Evolutionary conservation across 306 rosid genomes (phyloP).

Genomic region (Cyclanthera cordifolia): DNA sequence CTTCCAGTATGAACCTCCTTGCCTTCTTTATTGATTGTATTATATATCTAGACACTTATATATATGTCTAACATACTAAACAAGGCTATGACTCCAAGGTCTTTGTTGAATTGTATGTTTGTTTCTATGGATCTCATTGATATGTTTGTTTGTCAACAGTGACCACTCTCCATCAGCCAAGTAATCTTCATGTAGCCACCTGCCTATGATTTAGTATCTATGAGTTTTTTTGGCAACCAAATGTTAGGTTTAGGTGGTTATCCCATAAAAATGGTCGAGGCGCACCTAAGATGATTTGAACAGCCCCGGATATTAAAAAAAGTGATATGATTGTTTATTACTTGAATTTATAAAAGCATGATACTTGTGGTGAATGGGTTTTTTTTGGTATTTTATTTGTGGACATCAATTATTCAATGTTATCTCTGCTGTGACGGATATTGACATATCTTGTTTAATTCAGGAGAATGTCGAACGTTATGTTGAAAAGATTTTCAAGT

Average conservation of each 20-base stretch:
- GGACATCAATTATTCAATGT: background rate
- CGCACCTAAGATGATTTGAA: too few relatives aligned
- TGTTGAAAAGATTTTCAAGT: slow-evolving; percentile 46
- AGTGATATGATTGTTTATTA: background rate
- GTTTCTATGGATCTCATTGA: background rate
- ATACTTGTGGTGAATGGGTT: background rate
- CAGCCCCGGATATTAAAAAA: background rate
- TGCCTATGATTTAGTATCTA: background rate
- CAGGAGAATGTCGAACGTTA: slow-evolving; percentile 42
- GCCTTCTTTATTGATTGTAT: background rate
- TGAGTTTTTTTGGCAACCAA: background rate
- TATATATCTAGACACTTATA: too few relatives aligned
- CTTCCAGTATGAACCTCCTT: slow-evolving; percentile 37
- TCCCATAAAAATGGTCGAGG: too few relatives aligned
- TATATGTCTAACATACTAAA: background rate
- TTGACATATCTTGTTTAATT: slow-evolving; percentile 18
- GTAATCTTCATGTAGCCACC: background rate
- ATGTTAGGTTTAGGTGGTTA: too few relatives aligned
- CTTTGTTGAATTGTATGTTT: too few relatives aligned
- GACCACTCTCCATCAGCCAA: background rate
- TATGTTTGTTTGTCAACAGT: background rate
- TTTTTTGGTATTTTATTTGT: slow-evolving; percentile 1
- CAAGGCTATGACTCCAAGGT: background rate
- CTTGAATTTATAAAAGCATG: background rate
- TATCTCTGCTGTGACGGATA: background rate